phyloP scores from a whole-genome alignment of 495 filamentous ascomycete species.

The Aspergillus saccharolyticus region DNA sequence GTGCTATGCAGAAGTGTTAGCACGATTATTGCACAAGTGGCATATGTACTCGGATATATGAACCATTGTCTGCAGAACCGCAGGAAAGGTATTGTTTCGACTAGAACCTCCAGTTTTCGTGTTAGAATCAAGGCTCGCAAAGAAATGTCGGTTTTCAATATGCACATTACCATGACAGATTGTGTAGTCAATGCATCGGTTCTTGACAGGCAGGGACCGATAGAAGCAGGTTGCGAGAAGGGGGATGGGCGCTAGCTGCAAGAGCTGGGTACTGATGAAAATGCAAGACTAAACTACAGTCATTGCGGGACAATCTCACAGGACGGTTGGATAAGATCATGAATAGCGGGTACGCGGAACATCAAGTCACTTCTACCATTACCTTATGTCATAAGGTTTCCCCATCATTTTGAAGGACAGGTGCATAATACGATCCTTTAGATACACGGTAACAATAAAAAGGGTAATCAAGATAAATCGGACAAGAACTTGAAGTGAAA shows the following conservation, averaged over 20 bases:
- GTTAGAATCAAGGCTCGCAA: neutral
- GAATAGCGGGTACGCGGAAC: neutral
- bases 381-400: no score
- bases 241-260: neutral
- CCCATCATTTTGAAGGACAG: neutral
- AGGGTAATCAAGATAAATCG: neutral
- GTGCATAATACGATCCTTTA: neutral
- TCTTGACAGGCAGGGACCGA: neutral
- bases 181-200: neutral
- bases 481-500: neutral
- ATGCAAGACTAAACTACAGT: neutral
- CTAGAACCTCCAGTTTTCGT: constrained; percentile 40
- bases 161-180: constrained; percentile 1
- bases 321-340: constrained; percentile 3
- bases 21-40: neutral
- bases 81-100: constrained; percentile 96
- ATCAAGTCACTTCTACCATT: neutral
- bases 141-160: neutral
- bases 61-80: constrained; percentile 84
- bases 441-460: neutral
- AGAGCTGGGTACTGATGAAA: neutral
- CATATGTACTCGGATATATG: constrained; percentile 14
- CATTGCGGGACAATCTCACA: constrained; percentile 2
- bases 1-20: constrained; percentile 51
- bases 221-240: neutral